Conservation (phyloP, 495 filamentous ascomycete genomes). For the Hypoxylon fuscum region DNA sequence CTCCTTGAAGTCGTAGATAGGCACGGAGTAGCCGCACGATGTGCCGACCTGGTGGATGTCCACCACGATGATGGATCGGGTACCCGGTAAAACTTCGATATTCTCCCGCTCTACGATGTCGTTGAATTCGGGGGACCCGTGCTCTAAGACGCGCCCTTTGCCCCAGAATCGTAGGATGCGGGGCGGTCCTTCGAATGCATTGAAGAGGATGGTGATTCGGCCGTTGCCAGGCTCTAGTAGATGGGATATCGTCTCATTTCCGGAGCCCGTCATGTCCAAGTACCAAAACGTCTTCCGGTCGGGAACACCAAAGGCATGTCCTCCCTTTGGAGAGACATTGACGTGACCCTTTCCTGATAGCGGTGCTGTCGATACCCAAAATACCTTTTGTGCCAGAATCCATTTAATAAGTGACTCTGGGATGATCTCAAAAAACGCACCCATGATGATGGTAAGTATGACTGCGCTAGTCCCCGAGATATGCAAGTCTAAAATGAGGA, state of each 20-base stretch:
- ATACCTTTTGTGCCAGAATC: slow-evolving; percentile 69
- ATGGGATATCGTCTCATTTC: slow-evolving; percentile 76
- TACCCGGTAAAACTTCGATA: slow-evolving; percentile 54
- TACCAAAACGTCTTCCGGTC: slow-evolving; percentile 69
- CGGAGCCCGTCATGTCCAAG: slow-evolving; percentile 75
- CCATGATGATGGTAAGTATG: slow-evolving; percentile 57
- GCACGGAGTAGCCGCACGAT: slow-evolving; percentile 64
- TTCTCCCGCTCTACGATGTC: slow-evolving; percentile 57
- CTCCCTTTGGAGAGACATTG: slow-evolving; percentile 77
- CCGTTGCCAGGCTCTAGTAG: slow-evolving; percentile 73
- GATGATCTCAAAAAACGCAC: slow-evolving; percentile 68
- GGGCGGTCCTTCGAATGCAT: slow-evolving; percentile 69
- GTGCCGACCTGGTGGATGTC: slow-evolving; percentile 70
- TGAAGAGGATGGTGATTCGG: slow-evolving; percentile 76
- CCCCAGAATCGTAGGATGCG: slow-evolving; percentile 78
- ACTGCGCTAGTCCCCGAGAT: background rate
- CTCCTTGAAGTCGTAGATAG: slow-evolving; percentile 60
- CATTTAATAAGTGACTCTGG: slow-evolving; percentile 63
- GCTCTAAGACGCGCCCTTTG: slow-evolving; percentile 70
- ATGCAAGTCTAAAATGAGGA: background rate
- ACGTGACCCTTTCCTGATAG: slow-evolving; percentile 61
- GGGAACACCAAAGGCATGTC: slow-evolving; percentile 68
- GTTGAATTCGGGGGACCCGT: slow-evolving; percentile 56
- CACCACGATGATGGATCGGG: slow-evolving; percentile 70
- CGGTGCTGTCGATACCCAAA: slow-evolving; percentile 75